Evolutionary conservation across 257 asterid species (phyloP), one percentile per base, ranked within the genome.

Genomic region (Scutellaria barbata): DNA sequence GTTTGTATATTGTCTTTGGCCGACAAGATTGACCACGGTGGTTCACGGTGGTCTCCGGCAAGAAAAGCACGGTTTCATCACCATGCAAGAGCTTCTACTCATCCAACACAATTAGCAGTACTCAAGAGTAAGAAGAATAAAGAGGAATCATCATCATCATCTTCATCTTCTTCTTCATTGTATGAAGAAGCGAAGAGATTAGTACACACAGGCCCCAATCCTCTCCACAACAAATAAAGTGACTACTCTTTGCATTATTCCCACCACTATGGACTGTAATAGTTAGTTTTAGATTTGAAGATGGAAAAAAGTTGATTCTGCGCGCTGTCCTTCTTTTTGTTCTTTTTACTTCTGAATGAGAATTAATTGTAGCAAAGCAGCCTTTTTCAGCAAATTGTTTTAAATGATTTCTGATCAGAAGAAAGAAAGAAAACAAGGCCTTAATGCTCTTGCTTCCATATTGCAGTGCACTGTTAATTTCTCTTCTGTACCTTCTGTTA

Each of bases 161-260:
- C 30, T 1, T 25, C 30, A 25, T 25, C 30, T 25, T 25, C 30
- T 1, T 25, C 30, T n/a, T n/a, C n/a, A 30, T 61, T 76, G 68
- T 80, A 58, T 41, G 84, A 74, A 30, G 88, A 85, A 57, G 87
- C 70, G 8, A 82, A 78, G 80, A 78, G 90, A 80, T 77, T 80
- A 52, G 84, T 85, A 25, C 87, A 85, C 83, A 82, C 90, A 0
- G 88, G 88, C 1, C 87, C 89, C 14, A 85, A 85, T 33, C 89
- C 89, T 69, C 87, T 85, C 67, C 89, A 85, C 72, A 85, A 85
- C 80, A 82, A 78, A 71, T 5, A 16, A 5, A 48, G 30, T 25
- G 12, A 62, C 33, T 41, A 42, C 13, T 74, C 30, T n/a, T n/a
- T n/a, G n/a, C 30, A 25, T 3, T 25, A 25, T 25, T 1, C 30